A percentile compares a stretch with the other conserved stretches of the same genome.
Evolutionary conservation across 257 asterid genomes (phyloP).

Genomic region (Solanum stenotomum): DNA sequence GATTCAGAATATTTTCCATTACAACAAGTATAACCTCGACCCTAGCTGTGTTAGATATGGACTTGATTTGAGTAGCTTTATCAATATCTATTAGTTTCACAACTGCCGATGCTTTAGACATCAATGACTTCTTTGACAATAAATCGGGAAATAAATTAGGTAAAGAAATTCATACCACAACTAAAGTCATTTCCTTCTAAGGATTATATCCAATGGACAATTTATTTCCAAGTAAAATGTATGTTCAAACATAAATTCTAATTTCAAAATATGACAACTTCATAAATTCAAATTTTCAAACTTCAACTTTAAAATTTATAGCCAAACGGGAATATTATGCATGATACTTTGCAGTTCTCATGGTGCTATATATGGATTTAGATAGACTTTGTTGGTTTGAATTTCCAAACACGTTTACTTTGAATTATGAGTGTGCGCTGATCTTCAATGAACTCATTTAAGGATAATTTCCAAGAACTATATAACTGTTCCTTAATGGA

Average conservation of each 20-base stretch:
- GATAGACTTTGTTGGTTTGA: neutral
- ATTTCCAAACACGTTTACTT: neutral
- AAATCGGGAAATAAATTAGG: neutral
- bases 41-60: neutral
- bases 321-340: neutral
- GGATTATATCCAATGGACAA: neutral
- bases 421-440: neutral
- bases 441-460: neutral
- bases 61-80: neutral
- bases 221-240: neutral
- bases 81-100: neutral
- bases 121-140: neutral
- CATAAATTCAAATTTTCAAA: neutral
- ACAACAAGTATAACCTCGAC: neutral
- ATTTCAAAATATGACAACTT: neutral
- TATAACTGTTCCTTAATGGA: neutral
- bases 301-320: too few species aligned
- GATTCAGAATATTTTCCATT: too few species aligned
- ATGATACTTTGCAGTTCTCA: neutral
- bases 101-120: neutral
- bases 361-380: neutral
- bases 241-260: neutral
- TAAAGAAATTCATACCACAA: neutral
- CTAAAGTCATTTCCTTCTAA: neutral
- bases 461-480: neutral